These are phyloP conservation scores for Aspergillus persii DNA, from an alignment of 2,329 filamentous ascomycete species.

Conservation along the genomic window DNA sequence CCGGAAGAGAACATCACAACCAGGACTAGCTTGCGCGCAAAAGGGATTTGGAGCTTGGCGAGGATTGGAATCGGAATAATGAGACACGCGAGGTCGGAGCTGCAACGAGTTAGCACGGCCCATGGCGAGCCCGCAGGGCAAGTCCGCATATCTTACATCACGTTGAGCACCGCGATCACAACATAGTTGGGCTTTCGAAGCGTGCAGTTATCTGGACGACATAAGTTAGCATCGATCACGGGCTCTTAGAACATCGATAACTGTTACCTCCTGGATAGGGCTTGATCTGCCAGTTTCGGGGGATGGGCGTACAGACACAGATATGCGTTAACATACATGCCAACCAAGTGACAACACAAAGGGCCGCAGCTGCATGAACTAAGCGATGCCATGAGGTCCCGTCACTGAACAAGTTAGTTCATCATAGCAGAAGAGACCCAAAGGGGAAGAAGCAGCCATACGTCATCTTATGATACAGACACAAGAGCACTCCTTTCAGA, in stretches of 20 bases:
- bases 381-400: not conserved
- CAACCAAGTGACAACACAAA: slow-evolving; percentile 26
- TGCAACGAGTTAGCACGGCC: not conserved
- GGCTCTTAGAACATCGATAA: too few species aligned
- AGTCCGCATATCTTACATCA: not conserved
- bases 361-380: slow-evolving; percentile 16
- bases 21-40: not conserved
- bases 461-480: slow-evolving; percentile 31
- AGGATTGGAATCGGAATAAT: not conserved
- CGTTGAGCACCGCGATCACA: not conserved
- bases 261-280: slow-evolving; percentile 26
- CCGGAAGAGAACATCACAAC: slow-evolving; percentile 22
- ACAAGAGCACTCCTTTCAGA: slow-evolving; percentile 32
- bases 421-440: not conserved
- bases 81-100: not conserved
- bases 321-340: slow-evolving; percentile 29
- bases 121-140: too few species aligned
- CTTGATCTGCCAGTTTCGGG: slow-evolving; percentile 32
- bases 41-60: not conserved
- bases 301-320: slow-evolving; percentile 28
- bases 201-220: not conserved
- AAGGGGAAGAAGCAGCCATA: slow-evolving; percentile 15
- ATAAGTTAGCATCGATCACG: too few species aligned
- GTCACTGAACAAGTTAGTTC: not conserved
- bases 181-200: not conserved